These are phyloP conservation scores for Aegilops bicornis DNA, from an alignment of 176 grass and related monocot species.

Conservation along the genomic window DNA sequence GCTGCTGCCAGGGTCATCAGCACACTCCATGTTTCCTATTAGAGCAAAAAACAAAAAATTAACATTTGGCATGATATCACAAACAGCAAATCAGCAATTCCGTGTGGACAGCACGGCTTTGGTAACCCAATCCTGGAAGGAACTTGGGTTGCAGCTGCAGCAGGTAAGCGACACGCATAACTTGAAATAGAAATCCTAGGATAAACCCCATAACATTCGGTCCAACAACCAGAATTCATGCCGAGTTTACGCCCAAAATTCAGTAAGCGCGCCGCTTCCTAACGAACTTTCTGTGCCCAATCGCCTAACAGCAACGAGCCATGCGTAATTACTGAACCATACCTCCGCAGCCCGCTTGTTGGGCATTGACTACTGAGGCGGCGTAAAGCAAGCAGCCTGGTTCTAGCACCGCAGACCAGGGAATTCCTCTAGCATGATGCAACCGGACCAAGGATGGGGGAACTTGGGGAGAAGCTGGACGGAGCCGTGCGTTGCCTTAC, in stretches of 20 bases:
- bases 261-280: background rate
- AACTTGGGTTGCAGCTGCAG: conserved; percentile 1
- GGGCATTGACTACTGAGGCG: background rate
- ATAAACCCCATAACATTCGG: background rate
- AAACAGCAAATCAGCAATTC: background rate
- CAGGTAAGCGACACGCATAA: background rate
- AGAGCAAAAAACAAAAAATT: background rate
- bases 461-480: background rate
- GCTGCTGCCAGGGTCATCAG: background rate
- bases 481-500: conserved; percentile 4
- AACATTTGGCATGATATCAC: background rate
- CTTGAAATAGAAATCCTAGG: background rate
- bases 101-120: background rate
- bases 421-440: background rate
- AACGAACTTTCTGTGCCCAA: background rate
- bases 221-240: background rate
- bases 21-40: conserved; percentile 27
- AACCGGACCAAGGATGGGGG: background rate
- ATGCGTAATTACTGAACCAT: background rate
- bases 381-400: background rate
- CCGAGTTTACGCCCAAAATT: background rate
- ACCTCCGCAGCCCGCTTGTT: background rate
- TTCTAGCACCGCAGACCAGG: background rate
- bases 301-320: background rate
- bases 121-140: background rate